phyloP scores from a whole-genome alignment of 805 yeast species.

The Sugiyamaella boreocaroliniensis region DNA sequence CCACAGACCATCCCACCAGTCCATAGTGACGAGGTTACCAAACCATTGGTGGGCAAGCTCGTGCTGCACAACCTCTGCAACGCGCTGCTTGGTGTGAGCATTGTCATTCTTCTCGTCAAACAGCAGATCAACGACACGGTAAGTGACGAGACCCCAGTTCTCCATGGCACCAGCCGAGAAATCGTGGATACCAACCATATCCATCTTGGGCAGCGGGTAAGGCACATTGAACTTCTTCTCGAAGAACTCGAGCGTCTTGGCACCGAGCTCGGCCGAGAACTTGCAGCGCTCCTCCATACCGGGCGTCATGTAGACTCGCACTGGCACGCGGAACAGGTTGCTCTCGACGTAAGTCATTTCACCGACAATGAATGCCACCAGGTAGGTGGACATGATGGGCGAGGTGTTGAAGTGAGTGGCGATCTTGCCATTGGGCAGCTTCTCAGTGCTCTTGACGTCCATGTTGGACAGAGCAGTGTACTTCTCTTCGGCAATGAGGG shows the following conservation, averaged over 20 bases:
- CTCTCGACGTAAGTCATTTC: conserved; percentile 57
- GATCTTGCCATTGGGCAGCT: conserved; percentile 36
- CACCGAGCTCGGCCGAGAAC: conserved; percentile 59
- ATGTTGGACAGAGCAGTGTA: conserved; percentile 62
- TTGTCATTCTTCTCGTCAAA: conserved; percentile 66
- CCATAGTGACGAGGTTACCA: conserved; percentile 83
- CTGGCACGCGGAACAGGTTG: conserved; percentile 51
- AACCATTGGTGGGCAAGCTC: conserved; percentile 92
- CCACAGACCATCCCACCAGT: conserved; percentile 93
- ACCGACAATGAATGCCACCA: conserved; percentile 68
- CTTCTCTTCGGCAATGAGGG: conserved; percentile 45
- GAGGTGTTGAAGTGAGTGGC: conserved; percentile 52
- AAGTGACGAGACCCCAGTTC: conserved; percentile 79
- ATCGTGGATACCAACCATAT: conserved; percentile 70
- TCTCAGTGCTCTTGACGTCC: conserved; percentile 44
- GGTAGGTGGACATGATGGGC: conserved; percentile 68
- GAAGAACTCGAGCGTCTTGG: conserved; percentile 57
- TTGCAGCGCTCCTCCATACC: conserved; percentile 56
- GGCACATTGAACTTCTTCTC: conserved; percentile 60
- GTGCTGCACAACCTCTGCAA: conserved; percentile 76
- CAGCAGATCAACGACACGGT: conserved; percentile 52
- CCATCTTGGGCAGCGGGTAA: conserved; percentile 77
- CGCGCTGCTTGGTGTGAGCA: conserved; percentile 56
- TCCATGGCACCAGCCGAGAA: conserved; percentile 88
- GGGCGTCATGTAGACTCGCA: conserved; percentile 64